Base-by-base conservation (phyloP, 2,329 filamentous ascomycete genomes). In the Byssoonygena ceratinophila region DNA sequence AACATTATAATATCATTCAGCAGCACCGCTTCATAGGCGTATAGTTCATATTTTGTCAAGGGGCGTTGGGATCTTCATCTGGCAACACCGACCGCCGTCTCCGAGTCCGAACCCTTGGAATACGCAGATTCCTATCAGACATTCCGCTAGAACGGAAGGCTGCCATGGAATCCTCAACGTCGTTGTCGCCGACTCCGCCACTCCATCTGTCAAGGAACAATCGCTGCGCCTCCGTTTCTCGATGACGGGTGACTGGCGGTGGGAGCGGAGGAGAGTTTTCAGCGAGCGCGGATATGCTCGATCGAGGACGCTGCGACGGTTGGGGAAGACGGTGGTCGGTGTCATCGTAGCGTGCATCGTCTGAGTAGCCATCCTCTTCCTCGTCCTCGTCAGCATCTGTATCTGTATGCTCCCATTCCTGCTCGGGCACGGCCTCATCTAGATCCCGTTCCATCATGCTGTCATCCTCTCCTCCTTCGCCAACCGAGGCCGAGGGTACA, bases 401-500 rank as follows among this genome's bases (percentile, higher is more conserved):
- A 67, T 88, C 85, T 7, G 85, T 88, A 64, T 88, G 84, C 71
- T 89, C 84, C 70, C 87, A 88, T 59, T 79, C 78, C 23, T 70
- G 74, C 22, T 75, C 66, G 8, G 55, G 61, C 4, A 56, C 41
- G 25, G 54, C 55, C 23, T 46, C 55, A 23, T 56, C 55, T 18
- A 58, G 29, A 47, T 56, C 56, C 22, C 54, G 49, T 22, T 51
- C 51, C 51, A 56, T 57, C 39, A 54, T 53, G 18, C 45, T 60
- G 1, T 65, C 62, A 1, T 66, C 66, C 2, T 63, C 62, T 2
- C 68, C 67, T 2, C 63, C 62, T 2, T 68, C 67, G 3, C 69
- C 65, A 27, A 62, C 66, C 40, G 36, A 62, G 16, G 63, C 68
- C 40, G 36, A 63, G 32, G 59, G 67, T 14, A 63, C 63, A 1